phyloP scores from a whole-genome alignment of 352 stramenopile genomes.

The Globisporangium spinosum region DNA sequence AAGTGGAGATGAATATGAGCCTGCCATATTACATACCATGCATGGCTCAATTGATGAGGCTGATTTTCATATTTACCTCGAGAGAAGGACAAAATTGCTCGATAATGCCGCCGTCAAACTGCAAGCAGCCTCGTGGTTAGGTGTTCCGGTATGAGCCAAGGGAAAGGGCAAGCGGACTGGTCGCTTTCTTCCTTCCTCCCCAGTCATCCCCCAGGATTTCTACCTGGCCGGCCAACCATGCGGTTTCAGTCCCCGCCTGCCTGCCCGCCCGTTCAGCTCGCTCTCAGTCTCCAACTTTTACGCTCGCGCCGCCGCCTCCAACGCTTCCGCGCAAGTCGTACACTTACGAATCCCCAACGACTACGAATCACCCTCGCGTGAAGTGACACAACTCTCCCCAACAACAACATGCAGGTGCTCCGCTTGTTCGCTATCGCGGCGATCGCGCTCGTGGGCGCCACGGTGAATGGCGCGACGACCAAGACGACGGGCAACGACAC shows the following conservation, averaged over 20 bases:
- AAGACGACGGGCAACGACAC: constrained; percentile 26
- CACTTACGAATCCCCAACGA: constrained; percentile 1
- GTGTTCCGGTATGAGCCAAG: neutral
- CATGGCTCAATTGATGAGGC: neutral
- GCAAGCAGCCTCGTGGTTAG: neutral
- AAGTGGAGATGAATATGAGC: neutral
- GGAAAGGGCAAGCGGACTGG: neutral
- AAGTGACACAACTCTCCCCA: neutral
- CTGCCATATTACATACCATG: neutral
- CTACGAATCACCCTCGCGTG: neutral
- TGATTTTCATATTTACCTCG: neutral
- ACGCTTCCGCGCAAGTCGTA: constrained; percentile 8
- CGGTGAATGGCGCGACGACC: constrained; percentile 1
- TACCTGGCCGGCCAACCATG: neutral
- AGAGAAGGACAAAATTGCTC: neutral
- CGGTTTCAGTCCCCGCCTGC: neutral
- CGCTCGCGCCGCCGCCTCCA: constrained; percentile 6
- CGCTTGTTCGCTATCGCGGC: constrained; percentile 14
- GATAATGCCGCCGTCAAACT: neutral
- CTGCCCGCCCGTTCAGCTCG: neutral
- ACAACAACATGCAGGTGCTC: constrained; percentile 16
- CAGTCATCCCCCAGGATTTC: neutral
- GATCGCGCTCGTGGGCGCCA: constrained; percentile 11
- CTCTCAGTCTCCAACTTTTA: constrained; percentile 20
- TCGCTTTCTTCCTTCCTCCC: neutral